Evolutionary conservation across 306 rosid species (phyloP).

Genomic region (Glycine tomentella): DNA sequence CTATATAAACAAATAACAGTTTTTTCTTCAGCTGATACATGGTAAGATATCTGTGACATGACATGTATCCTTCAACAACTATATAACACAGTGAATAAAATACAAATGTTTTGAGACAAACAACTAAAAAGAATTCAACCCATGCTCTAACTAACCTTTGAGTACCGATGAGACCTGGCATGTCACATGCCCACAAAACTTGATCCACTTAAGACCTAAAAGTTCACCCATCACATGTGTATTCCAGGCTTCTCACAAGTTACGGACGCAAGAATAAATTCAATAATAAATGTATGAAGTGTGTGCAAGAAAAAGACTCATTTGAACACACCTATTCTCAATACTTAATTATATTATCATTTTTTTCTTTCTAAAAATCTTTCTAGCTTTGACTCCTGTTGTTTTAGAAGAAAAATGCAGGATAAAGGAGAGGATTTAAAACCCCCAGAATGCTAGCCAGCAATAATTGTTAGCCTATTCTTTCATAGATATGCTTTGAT

Average conservation of each 20-base stretch:
- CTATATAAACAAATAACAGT: conserved; percentile 16
- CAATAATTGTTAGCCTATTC: conserved; percentile 62
- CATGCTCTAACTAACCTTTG: conserved; percentile 34
- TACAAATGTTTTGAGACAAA: conserved; percentile 31
- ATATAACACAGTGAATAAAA: conserved; percentile 10
- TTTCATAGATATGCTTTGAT: conserved; percentile 45
- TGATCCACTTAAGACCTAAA: conserved; percentile 1
- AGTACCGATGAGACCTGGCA: conserved; percentile 9
- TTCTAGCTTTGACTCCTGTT: conserved; percentile 37
- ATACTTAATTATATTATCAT: conserved; percentile 49
- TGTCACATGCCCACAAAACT: conserved; percentile 48
- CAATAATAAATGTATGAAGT: conserved; percentile 83
- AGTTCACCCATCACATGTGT: conserved; percentile 7
- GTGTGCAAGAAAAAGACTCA: conserved; percentile 46
- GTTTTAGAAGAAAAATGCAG: conserved; percentile 45
- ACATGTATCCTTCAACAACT: background rate
- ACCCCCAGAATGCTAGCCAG: conserved; percentile 39
- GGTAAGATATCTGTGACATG: background rate
- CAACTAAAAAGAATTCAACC: conserved; percentile 49
- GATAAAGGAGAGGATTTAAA: conserved; percentile 8
- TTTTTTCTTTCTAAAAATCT: conserved; percentile 25
- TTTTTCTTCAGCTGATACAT: background rate
- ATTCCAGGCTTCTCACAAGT: conserved; percentile 61
- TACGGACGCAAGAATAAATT: conserved; percentile 81
- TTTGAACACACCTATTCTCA: conserved; percentile 63